phyloP scores from a whole-genome alignment of 208 protist species.

The Acanthamoeba comandoni region DNA sequence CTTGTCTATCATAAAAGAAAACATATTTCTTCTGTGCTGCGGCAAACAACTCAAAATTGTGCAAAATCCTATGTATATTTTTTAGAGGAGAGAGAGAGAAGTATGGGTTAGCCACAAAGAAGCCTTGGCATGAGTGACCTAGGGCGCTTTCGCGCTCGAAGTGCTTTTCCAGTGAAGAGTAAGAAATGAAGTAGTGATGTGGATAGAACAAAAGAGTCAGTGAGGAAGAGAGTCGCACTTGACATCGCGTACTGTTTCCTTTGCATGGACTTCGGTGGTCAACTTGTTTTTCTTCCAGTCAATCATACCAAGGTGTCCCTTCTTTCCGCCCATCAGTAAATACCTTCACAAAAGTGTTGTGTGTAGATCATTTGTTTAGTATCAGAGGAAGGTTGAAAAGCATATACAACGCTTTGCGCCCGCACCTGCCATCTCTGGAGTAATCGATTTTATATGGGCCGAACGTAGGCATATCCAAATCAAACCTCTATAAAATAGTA shows the following conservation, averaged over 20 bases:
- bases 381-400: not conserved
- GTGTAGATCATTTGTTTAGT: not conserved
- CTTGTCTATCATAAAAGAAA: conserved; percentile 98
- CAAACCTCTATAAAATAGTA: conserved; percentile 88
- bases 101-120: too few relatives aligned
- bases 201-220: not conserved
- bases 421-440: conserved; percentile 93
- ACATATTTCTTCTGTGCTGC: conserved; percentile 98
- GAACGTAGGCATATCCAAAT: conserved; percentile 93
- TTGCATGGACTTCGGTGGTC: conserved; percentile 93
- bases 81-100: too few relatives aligned
- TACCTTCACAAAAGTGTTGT: conserved; percentile 36
- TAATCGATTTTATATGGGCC: conserved; percentile 96
- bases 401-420: not conserved
- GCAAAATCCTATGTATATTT: conserved; percentile 91
- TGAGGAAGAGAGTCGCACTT: conserved; percentile 74
- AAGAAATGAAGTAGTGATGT: conserved; percentile 21
- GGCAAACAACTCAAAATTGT: conserved; percentile 97
- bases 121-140: too few relatives aligned
- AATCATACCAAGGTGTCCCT: conserved; percentile 95
- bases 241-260: conserved; percentile 94
- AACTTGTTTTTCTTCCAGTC: conserved; percentile 94
- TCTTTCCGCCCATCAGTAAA: conserved; percentile 94
- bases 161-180: too few relatives aligned
- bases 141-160: too few relatives aligned